These are phyloP conservation scores for Gentiana dahurica DNA, from an alignment of 257 asterid species.

Conservation along the genomic window DNA sequence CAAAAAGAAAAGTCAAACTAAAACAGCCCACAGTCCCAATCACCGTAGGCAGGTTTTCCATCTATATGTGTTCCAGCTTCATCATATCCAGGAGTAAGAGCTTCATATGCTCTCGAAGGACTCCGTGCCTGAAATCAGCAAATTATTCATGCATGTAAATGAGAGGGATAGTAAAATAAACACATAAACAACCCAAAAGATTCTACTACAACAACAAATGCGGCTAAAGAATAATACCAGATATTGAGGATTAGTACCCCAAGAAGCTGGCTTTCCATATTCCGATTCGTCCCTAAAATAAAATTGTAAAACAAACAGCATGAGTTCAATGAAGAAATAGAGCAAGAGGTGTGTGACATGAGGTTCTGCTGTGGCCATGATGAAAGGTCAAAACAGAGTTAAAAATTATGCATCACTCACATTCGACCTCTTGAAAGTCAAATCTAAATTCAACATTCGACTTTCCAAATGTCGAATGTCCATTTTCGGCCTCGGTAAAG, in stretches of 20 bases:
- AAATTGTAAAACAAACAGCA: neutral
- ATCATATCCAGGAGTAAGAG: slow-evolving; percentile 96
- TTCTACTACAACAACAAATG: no score
- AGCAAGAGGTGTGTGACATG: neutral
- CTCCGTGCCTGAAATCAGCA: slow-evolving; percentile 64
- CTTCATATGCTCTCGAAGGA: slow-evolving; percentile 85
- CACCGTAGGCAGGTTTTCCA: slow-evolving; percentile 70
- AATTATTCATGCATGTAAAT: neutral
- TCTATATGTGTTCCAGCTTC: slow-evolving; percentile 90
- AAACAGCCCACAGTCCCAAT: slow-evolving; percentile 5
- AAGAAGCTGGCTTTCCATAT: no score
- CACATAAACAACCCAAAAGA: no score
- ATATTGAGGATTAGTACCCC: no score
- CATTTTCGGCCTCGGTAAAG: no score
- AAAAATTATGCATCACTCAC: neutral
- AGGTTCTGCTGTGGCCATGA: neutral
- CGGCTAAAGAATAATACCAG: no score
- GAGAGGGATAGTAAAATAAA: no score
- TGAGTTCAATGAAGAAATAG: neutral
- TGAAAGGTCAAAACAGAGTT: neutral
- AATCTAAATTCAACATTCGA: no score
- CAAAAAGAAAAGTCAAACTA: neutral
- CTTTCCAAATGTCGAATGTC: no score
- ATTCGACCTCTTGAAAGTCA: neutral
- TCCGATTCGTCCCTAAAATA: neutral